Evolutionary conservation across 2,329 filamentous ascomycete genomes (phyloP), one percentile per base, ranked within the genome.

Genomic region (Venturia nashicola): DNA sequence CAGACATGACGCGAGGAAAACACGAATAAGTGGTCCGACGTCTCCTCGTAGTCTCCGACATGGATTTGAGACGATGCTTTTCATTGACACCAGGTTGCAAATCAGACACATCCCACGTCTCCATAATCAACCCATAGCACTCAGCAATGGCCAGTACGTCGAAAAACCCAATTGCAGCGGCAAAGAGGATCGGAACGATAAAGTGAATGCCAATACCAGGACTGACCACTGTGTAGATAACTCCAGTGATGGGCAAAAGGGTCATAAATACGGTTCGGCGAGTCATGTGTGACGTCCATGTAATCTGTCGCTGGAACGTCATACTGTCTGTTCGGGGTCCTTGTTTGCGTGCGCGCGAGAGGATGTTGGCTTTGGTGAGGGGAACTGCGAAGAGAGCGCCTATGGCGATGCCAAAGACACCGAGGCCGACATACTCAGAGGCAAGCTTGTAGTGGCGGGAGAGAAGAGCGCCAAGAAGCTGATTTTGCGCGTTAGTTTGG

Each of bases 51-150:
- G 74, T 73, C 16, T 75, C 73, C 4, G 77, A 74, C 71, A 81
- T 75, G 63, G 68, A 79, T 70, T 78, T 69, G 23, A 79, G 69
- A 0, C 78, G 74, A 68, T 81, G 79, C 34, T 69, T 71, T 36
- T 76, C 79, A 64, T 82, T 88, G 78, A 88, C 86, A 12, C 87
- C 86, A 2, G 87, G 85, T 68, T 89, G 87, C 4, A 92, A 78
- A 72, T 92, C 89, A 48, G 86, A 90, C n/a, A 86, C 89, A 71
- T 92, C 89, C 72, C 87, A 92, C 0, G 86, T 86, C 71, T 91
- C 88, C 88, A 92, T 91, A 71, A 91, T 82, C 40, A 92, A 76
- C 0, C 88, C 87, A 67, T 87, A 84, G 73, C 88, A 91, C 73
- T 92, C 89, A 2, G 88, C 83, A 57, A 90, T 85, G 1, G 87